phyloP scores from a whole-genome alignment of 2,329 filamentous ascomycete genomes.

The Coleophoma eucalyptorum region DNA sequence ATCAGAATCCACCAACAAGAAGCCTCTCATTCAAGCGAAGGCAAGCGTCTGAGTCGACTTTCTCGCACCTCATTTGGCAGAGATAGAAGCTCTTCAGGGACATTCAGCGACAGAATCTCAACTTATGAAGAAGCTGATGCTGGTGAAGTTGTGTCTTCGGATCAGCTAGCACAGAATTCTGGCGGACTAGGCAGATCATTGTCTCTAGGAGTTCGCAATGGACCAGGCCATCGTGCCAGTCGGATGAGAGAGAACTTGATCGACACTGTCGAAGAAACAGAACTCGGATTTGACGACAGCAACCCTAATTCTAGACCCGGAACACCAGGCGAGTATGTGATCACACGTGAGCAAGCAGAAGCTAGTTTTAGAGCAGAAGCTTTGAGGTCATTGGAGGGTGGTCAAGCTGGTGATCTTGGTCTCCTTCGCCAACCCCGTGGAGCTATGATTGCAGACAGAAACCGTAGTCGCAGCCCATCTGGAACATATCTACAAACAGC shows the following conservation, averaged over 20 bases:
- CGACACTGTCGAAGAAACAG: not conserved
- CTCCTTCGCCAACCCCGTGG: not conserved
- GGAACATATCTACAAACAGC: not conserved
- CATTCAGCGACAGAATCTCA: not conserved
- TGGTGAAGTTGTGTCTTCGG: not conserved
- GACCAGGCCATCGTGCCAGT: not conserved
- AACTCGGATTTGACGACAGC: not conserved
- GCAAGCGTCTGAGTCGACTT: not conserved
- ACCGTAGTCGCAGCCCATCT: not conserved
- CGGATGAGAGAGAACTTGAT: not conserved
- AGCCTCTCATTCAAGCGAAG: slow-evolving; percentile 21
- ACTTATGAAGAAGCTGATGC: not conserved
- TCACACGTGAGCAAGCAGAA: not conserved
- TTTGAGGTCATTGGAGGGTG: not conserved
- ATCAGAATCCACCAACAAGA: slow-evolving; percentile 44
- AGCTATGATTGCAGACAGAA: not conserved
- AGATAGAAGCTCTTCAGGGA: not conserved
- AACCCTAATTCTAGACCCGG: not conserved
- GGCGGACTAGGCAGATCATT: not conserved
- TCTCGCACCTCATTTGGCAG: not conserved
- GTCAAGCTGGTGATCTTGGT: not conserved
- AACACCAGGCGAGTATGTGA: not conserved
- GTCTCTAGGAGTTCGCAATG: slow-evolving; percentile 1
- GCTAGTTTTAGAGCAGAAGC: not conserved
- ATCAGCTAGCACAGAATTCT: not conserved